Base-by-base conservation (phyloP, 2,329 filamentous ascomycete species). In the Beauveria brongniartii region DNA sequence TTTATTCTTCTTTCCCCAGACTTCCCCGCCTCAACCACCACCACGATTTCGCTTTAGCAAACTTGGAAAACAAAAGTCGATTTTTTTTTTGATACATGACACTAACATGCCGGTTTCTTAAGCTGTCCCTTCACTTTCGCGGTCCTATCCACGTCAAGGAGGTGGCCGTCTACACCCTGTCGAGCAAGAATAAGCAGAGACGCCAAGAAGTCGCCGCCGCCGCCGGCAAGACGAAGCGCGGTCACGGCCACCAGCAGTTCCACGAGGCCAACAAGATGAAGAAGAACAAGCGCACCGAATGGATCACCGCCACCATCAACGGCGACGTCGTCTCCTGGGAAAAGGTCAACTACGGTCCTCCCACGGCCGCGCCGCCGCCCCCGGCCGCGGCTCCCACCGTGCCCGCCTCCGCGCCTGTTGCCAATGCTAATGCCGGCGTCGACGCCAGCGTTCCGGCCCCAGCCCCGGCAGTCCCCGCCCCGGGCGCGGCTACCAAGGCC, bases 111-210 rank as follows among this genome's bases (percentile, higher is more conserved):
- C 7, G 7, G 5, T 26, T 1, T 20, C 50, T 8, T 5, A 2
- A 91, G 88, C 77, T 92, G 34, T 90, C 88, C 1, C 73, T 90
- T 64, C 86, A 91, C 70, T 79, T 92, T 69, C 86, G 89, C 66
- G 90, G 89, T 3, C 89, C 89, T 1, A 71, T 90, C 66, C 74
- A 81, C 44, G 70, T 92, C 37, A 84, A 84, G 69, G 81, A 89
- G 65, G 78, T 91, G 59, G 89, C 88, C 12, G 85, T 86, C 59
- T 92, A 91, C 72, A 80, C 78, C 51, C 80, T 83, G n/a, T 75
- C 75, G 24, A 65, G 26, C 16, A 26, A 69, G 26, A 69, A 65
- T 41, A 65, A 68, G 53, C 69, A 71, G 67, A 71, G 71, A 54
- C 65, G 66, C 22, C 18, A 62, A 68, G 7, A 24, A n/a, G 34